Base-by-base conservation (phyloP, 83 land plant species). In the Thuja plicata region DNA sequence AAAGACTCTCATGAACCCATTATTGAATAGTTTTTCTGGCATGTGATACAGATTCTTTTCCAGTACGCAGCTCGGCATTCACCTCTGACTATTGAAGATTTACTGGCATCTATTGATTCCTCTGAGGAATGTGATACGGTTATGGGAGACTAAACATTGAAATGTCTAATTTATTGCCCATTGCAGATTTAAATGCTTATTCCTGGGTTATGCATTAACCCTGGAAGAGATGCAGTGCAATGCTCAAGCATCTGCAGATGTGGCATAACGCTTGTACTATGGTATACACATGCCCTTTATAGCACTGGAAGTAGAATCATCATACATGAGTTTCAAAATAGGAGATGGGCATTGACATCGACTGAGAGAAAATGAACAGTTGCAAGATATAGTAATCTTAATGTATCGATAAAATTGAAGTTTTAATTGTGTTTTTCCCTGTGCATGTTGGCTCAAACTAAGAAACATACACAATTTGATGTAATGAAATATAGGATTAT, bases 51-150 rank as follows among this genome's bases (percentile, higher is more conserved):
- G 97, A 89, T 95, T 54, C 91, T 95, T 21, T 95, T 94, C 89
- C 97, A 95, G 88, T 93, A 94, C 48, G 88, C 92, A 66, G 96
- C 96, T 46, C 90, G 97, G 13, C 97, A 93, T 86, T 89, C 92
- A 43, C 96, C 97, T 46, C 82, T 94, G 21, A 88, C 89, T 27
- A 71, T 95, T 30, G 87, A 90, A 24, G 94, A 95, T 79, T 71
- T 95, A 17, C 24, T 91, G 24, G 92, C 90, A 89, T 73, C 92
- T 24, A 43, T 41, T 80, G 48, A 80, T 41, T 41, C n/a, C n/a
- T 40, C 41, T 41, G 84, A 80, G 24, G 84, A 80, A 41, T 24
- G 48, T 21, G 84, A 80, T 80, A 41, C 84, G 41, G 45, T 80
- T 41, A 80, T 80, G 84, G 84, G 2, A 10, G 84, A 43, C 48